Evolutionary conservation across 108 stramenopile genomes (phyloP), one percentile per base, ranked within the genome.

Genomic region (Conticribra guillardii): DNA sequence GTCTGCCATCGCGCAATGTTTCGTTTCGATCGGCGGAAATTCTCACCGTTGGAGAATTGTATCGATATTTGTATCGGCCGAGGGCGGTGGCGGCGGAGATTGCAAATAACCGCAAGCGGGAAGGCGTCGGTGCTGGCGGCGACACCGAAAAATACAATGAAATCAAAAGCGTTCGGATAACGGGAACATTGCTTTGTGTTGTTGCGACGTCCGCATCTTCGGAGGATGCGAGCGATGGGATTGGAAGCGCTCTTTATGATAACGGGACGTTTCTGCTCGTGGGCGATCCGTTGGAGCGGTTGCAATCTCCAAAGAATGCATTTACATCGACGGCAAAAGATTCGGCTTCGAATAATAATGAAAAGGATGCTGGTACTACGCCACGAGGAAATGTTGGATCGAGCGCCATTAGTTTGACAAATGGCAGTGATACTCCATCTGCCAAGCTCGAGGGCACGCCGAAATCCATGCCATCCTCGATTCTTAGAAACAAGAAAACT

Each of bases 11-110:
- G 47, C 79, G 79, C 19, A 80, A 73, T 54, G 71, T 80, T 52
- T 80, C 79, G 0, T 80, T 71, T 57, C 60, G 22, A 54, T 70
- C 71, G 34, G 79, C 79, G n/a, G 79, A 73, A 73, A 73, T 80
- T 59, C 60, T 80, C 57, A 80, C 65, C 16, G 67, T 80, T 0
- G 67, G 61, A 32, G 71, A 73, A 73, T 54, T 80, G 37, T 72
- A 80, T 68, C 44, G 71, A 27, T 80, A 80, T 73, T 57, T 80
- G n/a, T 80, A 73, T 56, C 53, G 53, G n/a, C 14, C 19, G 2
- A n/a, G 48, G 41, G 22, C 7, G 45, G 32, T 33, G 17, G 44
- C n/a, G 49, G 49, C 4, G 11, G 26, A 51, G 15, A 16, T 51
- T 48, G 29, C 44, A n/a, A n/a, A n/a, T n/a, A n/a, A n/a, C n/a